Percentiles rank a stretch among this genome's conserved stretches.
Evolutionary conservation across 2,329 filamentous ascomycete genomes (phyloP).

Genomic region (Bipolaris gigantea): DNA sequence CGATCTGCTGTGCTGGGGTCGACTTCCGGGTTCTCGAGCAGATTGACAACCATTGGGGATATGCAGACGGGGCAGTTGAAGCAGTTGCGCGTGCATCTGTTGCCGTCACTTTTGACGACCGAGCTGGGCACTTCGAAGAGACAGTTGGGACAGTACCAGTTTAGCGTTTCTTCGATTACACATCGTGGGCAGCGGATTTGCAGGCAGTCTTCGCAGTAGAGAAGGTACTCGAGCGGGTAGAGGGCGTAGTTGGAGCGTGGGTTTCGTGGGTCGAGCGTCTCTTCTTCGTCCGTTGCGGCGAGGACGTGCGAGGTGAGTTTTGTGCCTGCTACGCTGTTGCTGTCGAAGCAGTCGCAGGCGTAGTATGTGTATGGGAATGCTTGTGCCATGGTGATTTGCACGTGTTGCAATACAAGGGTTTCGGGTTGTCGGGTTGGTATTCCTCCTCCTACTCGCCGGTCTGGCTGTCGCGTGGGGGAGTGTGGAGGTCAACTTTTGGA

Average conservation of each 20-base stretch:
- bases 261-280: slow-evolving; percentile 82
- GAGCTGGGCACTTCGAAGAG: slow-evolving; percentile 95
- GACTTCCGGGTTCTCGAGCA: slow-evolving; percentile 58
- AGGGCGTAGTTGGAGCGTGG: slow-evolving; percentile 87
- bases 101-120: slow-evolving; percentile 88
- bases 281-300: slow-evolving; percentile 64
- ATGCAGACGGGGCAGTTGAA: slow-evolving; percentile 93
- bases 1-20: slow-evolving; percentile 53
- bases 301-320: slow-evolving; percentile 41
- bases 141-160: slow-evolving; percentile 93
- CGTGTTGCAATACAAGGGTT: neutral
- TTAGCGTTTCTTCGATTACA: slow-evolving; percentile 88
- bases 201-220: slow-evolving; percentile 97
- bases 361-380: slow-evolving; percentile 66
- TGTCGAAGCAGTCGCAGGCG: slow-evolving; percentile 64
- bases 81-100: slow-evolving; percentile 92
- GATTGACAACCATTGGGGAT: slow-evolving; percentile 74
- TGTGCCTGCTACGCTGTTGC: slow-evolving; percentile 38
- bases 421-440: neutral
- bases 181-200: slow-evolving; percentile 93
- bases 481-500: slow-evolving; percentile 10
- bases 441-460: neutral
- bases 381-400: slow-evolving; percentile 50
- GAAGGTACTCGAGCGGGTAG: slow-evolving; percentile 87
- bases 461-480: neutral